A percentile compares a stretch with the other conserved stretches of the same genome.
Conservation (phyloP, 2,329 filamentous ascomycete genomes). For the Aspergillus cejpii region DNA sequence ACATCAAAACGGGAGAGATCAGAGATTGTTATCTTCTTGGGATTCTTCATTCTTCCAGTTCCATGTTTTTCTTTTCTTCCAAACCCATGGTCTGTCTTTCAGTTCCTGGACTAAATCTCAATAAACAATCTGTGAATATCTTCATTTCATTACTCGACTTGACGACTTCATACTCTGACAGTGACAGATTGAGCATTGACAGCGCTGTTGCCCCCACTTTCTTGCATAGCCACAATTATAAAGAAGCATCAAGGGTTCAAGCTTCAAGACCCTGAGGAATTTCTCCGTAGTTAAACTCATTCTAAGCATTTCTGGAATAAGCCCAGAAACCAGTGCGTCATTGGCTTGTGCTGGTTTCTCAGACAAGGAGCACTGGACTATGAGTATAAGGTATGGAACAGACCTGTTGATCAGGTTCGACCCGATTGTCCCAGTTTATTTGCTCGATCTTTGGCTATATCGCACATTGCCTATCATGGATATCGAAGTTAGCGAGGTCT, state of each 20-base stretch:
- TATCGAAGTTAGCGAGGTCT: slow-evolving; percentile 1
- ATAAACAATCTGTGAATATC: too few relatives aligned
- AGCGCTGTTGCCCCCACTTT: neutral
- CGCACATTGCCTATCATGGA: slow-evolving; percentile 70
- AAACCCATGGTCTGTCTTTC: too few relatives aligned
- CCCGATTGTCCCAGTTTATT: slow-evolving; percentile 48
- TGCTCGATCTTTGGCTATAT: slow-evolving; percentile 77
- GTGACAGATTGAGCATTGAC: slow-evolving; percentile 4
- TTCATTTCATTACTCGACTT: too few relatives aligned
- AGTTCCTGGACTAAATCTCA: too few relatives aligned
- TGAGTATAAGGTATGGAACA: neutral
- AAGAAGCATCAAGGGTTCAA: too few relatives aligned
- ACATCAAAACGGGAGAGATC: slow-evolving; percentile 2
- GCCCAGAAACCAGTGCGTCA: neutral
- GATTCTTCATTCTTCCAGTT: neutral
- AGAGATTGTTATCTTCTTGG: neutral
- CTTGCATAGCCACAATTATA: neutral
- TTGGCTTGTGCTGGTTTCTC: neutral
- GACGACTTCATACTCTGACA: too few relatives aligned
- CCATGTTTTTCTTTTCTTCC: neutral
- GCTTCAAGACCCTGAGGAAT: slow-evolving; percentile 11
- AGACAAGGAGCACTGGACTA: neutral
- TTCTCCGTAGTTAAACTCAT: neutral
- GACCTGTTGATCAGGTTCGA: slow-evolving; percentile 3
- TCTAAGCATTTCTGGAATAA: neutral